Evolutionary conservation across 1,284 basidiomycete species (phyloP).

Genomic region (Schizophyllum amplum): DNA sequence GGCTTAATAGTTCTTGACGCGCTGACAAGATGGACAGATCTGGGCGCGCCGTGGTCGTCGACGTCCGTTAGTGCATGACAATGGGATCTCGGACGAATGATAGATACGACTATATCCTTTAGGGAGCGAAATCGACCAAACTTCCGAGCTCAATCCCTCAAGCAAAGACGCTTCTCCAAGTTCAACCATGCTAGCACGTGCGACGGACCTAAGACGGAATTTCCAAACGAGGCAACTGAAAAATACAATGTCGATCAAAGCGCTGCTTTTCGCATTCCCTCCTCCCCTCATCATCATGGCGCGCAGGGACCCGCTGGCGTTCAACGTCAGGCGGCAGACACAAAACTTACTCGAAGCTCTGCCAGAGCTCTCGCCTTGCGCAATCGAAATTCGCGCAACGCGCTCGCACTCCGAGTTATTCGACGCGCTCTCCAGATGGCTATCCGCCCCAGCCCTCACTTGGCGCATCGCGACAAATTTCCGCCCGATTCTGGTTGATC

Average conservation of each 20-base stretch:
- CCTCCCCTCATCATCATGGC: background rate
- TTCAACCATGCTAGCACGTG: background rate
- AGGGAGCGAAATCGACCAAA: too few species aligned
- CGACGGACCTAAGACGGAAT: background rate
- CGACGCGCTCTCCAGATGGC: constrained; percentile 38
- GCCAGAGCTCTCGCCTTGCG: constrained; percentile 25
- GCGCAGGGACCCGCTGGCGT: constrained; percentile 23
- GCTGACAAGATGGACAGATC: too few species aligned
- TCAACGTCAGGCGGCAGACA: constrained; percentile 48
- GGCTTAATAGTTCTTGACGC: too few species aligned
- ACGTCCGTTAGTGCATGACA: too few species aligned
- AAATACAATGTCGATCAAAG: background rate
- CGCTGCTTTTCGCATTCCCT: background rate
- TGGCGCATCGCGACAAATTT: constrained; percentile 46
- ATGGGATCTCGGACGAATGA: too few species aligned
- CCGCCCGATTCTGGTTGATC: constrained; percentile 61
- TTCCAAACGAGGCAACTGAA: background rate
- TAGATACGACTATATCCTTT: too few species aligned
- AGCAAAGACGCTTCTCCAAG: background rate
- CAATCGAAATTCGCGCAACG: constrained; percentile 25
- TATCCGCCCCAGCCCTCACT: constrained; percentile 47
- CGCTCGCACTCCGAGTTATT: constrained; percentile 31
- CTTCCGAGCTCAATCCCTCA: too few species aligned
- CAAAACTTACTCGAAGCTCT: constrained; percentile 20
- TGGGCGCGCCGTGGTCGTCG: too few species aligned